phyloP scores from a whole-genome alignment of 305 asterid genomes.

The Rubia tinctorum region DNA sequence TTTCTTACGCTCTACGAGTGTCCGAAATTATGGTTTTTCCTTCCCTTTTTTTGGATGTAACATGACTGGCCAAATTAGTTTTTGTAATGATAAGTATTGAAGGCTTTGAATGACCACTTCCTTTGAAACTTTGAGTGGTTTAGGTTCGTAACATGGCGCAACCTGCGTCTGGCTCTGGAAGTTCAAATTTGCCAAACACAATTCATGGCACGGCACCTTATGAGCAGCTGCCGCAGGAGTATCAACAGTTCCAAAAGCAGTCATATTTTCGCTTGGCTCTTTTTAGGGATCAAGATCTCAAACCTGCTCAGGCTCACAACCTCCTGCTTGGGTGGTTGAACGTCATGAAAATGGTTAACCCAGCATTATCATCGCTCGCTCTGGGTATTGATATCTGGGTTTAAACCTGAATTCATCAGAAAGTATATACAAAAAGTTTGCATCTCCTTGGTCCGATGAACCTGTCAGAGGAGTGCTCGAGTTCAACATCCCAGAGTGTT shows the following conservation, averaged over 20 bases:
- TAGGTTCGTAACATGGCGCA: slow-evolving; percentile 29
- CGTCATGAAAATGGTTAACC: slow-evolving; percentile 58
- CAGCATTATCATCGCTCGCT: slow-evolving; percentile 69
- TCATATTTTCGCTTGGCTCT: slow-evolving; percentile 64
- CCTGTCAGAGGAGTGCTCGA: slow-evolving; percentile 84
- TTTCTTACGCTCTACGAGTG: not conserved
- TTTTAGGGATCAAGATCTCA: slow-evolving; percentile 58
- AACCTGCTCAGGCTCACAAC: slow-evolving; percentile 45
- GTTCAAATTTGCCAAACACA: slow-evolving; percentile 28
- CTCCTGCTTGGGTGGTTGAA: slow-evolving; percentile 62
- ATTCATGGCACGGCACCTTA: slow-evolving; percentile 34
- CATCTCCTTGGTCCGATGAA: slow-evolving; percentile 94
- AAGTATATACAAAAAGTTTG: slow-evolving; percentile 70
- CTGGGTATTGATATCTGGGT: slow-evolving; percentile 82
- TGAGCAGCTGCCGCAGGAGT: slow-evolving; percentile 54
- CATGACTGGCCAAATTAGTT: not conserved
- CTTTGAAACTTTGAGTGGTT: slow-evolving; percentile 16
- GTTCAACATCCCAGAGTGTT: slow-evolving; percentile 69
- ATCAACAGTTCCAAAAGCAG: slow-evolving; percentile 69
- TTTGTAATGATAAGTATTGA: not conserved
- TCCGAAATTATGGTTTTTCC: not conserved
- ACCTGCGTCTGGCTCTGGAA: slow-evolving; percentile 31
- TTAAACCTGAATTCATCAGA: slow-evolving; percentile 78
- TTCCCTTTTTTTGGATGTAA: not conserved
- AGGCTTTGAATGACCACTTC: not conserved